A percentile compares a stretch with the other conserved stretches of the same genome.
Evolutionary conservation across 140 eudicot genomes (phyloP).

Genomic region (Bidens hawaiensis): DNA sequence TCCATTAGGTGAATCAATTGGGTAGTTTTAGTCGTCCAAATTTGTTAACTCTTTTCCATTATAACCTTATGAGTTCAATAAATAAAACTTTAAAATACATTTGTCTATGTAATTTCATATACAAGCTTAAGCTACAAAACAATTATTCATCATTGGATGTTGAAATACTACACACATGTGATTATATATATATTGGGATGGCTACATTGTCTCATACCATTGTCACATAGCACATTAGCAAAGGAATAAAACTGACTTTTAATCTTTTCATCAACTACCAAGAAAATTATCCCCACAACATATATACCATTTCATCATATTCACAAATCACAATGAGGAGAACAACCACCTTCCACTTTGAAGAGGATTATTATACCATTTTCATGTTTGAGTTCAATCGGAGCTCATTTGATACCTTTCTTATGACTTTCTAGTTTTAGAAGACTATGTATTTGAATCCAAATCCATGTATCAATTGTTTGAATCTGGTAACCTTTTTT

Average conservation of each 20-base stretch:
- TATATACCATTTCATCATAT: neutral
- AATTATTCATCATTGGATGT: neutral
- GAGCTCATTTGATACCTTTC: no score
- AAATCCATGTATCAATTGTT: no score
- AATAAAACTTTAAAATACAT: neutral
- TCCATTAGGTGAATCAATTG: no score
- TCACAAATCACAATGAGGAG: neutral
- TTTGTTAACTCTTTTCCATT: neutral
- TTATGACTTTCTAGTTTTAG: no score
- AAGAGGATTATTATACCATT: no score
- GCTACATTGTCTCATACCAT: conserved; percentile 6
- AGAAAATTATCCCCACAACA: neutral
- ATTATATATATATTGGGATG: conserved; percentile 1
- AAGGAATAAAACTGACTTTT: neutral
- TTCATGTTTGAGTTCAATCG: no score
- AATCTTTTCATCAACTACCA: conserved; percentile 1
- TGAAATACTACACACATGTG: neutral
- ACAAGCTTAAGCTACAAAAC: neutral
- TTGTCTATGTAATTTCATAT: neutral
- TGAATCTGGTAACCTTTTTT: neutral
- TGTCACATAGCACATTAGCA: neutral
- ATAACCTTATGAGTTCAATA: neutral
- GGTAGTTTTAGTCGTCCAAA: neutral
- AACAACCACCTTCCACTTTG: no score
- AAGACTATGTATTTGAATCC: no score